Evolutionary conservation across 1,284 basidiomycete genomes (phyloP), one percentile per base, ranked within the genome.

Genomic region (Sanghuangporus sanghuang): DNA sequence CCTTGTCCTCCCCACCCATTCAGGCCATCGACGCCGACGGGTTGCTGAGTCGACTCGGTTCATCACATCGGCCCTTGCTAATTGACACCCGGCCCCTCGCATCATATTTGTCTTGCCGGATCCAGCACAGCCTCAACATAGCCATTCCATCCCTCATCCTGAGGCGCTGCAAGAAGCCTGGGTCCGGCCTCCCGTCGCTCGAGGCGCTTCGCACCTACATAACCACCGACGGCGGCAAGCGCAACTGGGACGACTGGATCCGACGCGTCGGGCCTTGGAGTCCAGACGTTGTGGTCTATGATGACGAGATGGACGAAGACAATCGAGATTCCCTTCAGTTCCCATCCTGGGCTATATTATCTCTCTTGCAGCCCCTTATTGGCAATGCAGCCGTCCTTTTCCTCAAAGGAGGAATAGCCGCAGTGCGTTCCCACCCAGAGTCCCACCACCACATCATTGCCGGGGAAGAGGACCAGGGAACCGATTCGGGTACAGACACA

Each of bases 91-190:
- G 93, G 1, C 85, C 89, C 1, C 79, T 86, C 18, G 79, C 83
- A 4, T 78, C 85, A 14, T 92, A 86, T 74, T 77, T 86, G 39
- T 75, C 82, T 1, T 81, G 79, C 59, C 90, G 87, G 73, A 75
- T 95, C 55, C 73, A 78, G 52, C 77, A 85, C 67, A 89, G 88
- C 70, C 83, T 92, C 66, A 93, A 93, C 74, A 79, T 95, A 61
- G 87, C 89, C 44, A 90, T 95, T 61, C 92, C 93, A 0, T 89
- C 90, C 27, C 84, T 95, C 69, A 92, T 95, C 69, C 83, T 93
- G 69, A 93, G 93, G 74, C 86, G 93, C n/a, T 87, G 83, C 66
- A 81, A 84, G 61, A 90, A 89, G 71, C 82, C 86, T 6, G 83
- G 81, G 23, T 81, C 81, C 42, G 83, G 81, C 4, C 84, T 89